Evolutionary conservation across 1,284 basidiomycete genomes (phyloP), one percentile per base, ranked within the genome.

Genomic region (Cerioporus squamosus): DNA sequence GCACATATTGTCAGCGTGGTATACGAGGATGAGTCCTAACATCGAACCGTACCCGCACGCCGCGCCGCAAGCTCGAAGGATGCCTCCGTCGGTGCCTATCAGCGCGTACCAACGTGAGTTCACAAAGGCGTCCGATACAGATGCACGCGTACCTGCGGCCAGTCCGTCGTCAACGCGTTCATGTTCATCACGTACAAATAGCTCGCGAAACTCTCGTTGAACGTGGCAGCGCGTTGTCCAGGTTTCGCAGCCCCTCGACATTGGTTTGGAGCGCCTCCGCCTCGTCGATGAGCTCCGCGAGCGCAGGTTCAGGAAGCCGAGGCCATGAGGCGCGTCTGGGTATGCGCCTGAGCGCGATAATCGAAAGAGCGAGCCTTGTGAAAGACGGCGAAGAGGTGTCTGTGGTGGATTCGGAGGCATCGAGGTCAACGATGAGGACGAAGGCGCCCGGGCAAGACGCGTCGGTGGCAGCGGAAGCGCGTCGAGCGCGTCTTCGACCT

Each of bases 171-270:
- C 63, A 96, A 85, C 1, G 94, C 90, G 69, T 97, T 96, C 93
- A 97, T 97, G 72, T 94, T 91, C 83, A 97, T 87, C 10, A 90
- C 88, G 72, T 95, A 96, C 18, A 97, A 75, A 81, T 90, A 96
- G 72, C 92, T 94, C 10, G 94, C 90, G 70, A 98, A 98, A 40
- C 88, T 88, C 72, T 98, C 95, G 71, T 97, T 97, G 79, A 98
- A 97, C 12, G 85, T 87, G 5, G 85, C 47, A 98, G 80, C 18
- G 92, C 88, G 49, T 88, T 80, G 70, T 91, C 87, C 56, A 97
- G 83, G 22, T 79, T 77, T 55, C 84, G 83, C 66, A 97, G 80
- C 22, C 83, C 84, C 61, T 90, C 84, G 1, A 94, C 75, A 72
- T 95, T 95, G 18, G 83, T 76, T 50, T 92, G 87, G 22, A 97